Evolutionary conservation across 345 rosid species (phyloP), one percentile per base, ranked within the genome.

Genomic region (Hibiscus tridactylites): DNA sequence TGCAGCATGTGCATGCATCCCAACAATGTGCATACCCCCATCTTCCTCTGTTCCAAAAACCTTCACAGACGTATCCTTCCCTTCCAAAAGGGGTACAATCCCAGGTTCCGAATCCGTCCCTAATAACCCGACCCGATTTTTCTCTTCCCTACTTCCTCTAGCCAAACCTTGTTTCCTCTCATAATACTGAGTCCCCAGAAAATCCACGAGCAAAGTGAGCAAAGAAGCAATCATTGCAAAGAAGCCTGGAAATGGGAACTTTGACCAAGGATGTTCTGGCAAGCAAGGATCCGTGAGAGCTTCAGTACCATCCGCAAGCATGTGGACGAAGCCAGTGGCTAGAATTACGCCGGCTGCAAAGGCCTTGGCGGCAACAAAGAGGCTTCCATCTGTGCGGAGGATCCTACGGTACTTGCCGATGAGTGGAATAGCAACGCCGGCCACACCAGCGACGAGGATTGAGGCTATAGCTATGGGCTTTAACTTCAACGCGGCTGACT

Each of bases 251-350:
- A 94, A 94, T 11, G 98, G 98, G 60, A 94, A 94, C 80, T 79
- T 84, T 8, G 81, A 78, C 98, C 98, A 91, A 0, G 96, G 97
- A 62, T 59, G 85, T 3, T 83, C 79, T 28, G 97, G 94, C 8
- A 91, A 70, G 79, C 97, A 94, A 5, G 91, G 86, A 62, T 91
- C 82, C 0, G 84, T 53, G 0, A 94, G 79, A 6, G 96, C 93
- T 0, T 76, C 58, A 0, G 90, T 61, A 6, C 95, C 98, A 2
- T 76, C 91, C 0, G 91, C 58, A n/a, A 94, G 79, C 97, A 91
- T 94, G 76, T 94, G 98, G 65, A 94, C 97, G 60, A 94, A 94
- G 35, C 95, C 98, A 13, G 98, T 94, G 3, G 98, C 97, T 7
- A 94, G 88, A 64, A 94, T 94, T 5, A 94, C 97, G 11, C 98